phyloP scores from a whole-genome alignment of 768 basidiomycete species.

The Mycena leptocephala region DNA sequence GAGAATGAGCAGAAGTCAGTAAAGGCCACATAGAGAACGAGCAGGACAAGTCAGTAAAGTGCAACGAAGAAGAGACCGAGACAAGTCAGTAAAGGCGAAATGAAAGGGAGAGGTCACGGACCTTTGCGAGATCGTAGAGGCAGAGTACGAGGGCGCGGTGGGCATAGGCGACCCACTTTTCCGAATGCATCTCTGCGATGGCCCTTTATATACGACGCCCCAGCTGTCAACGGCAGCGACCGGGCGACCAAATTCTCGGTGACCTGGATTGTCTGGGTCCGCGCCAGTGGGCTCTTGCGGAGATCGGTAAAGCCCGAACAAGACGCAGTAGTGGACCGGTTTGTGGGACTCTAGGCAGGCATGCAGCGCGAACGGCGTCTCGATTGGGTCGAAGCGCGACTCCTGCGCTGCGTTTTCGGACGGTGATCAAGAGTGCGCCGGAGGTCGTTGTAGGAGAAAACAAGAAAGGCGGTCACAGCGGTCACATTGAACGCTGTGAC shows the following conservation, averaged over 20 bases:
- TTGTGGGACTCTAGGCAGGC: too few species aligned
- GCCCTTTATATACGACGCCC: constrained; percentile 46
- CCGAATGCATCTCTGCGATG: constrained; percentile 83
- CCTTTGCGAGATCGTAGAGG: constrained; percentile 91
- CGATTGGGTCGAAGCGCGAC: too few species aligned
- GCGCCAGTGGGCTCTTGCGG: neutral
- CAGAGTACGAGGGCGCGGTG: constrained; percentile 80
- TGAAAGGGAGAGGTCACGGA: too few species aligned
- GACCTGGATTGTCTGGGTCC: constrained; percentile 58
- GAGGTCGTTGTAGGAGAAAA: too few species aligned
- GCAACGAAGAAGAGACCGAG: constrained; percentile 91
- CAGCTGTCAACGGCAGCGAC: constrained; percentile 30
- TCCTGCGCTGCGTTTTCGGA: too few species aligned
- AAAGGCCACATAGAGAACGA: constrained; percentile 95
- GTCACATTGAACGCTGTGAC: too few species aligned
- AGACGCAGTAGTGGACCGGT: constrained; percentile 30
- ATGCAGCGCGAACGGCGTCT: too few species aligned
- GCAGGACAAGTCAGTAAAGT: constrained; percentile 63
- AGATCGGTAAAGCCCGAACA: constrained; percentile 20
- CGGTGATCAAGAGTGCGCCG: too few species aligned
- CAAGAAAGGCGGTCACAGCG: too few species aligned
- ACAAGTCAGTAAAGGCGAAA: neutral
- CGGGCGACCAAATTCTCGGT: constrained; percentile 58
- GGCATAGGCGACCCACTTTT: constrained; percentile 94
- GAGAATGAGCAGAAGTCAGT: constrained; percentile 95